phyloP scores from a whole-genome alignment of 306 rosid genomes.

The Carpinus fangiana region DNA sequence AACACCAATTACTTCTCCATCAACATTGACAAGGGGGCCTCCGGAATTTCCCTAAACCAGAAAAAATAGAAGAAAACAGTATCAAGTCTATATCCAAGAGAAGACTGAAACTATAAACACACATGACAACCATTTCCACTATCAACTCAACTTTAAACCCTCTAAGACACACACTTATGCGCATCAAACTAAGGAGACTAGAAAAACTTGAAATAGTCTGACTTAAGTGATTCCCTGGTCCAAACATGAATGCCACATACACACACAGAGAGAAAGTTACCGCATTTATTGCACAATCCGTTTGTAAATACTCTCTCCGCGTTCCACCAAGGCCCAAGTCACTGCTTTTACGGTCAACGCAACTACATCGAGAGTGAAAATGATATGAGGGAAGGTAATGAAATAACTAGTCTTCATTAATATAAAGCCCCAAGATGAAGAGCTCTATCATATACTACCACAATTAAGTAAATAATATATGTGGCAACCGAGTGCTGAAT shows the following conservation, averaged over 20 bases:
- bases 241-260: constrained; percentile 2
- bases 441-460: constrained; percentile 6
- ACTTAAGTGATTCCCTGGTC: too few species aligned
- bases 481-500: neutral
- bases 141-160: neutral
- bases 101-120: neutral
- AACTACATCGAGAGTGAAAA: constrained; percentile 38
- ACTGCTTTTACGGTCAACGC: constrained; percentile 90
- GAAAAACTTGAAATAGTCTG: too few species aligned
- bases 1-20: constrained; percentile 89
- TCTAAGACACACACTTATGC: neutral
- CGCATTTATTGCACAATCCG: constrained; percentile 76
- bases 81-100: neutral
- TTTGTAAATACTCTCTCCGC: constrained; percentile 76
- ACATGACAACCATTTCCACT: neutral
- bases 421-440: constrained; percentile 2
- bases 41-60: constrained; percentile 87
- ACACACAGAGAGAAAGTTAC: constrained; percentile 40
- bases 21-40: constrained; percentile 86
- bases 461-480: constrained; percentile 1
- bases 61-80: constrained; percentile 9
- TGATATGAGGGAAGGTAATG: constrained; percentile 17
- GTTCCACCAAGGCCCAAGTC: constrained; percentile 85
- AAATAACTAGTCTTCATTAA: constrained; percentile 8
- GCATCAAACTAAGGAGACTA: too few species aligned